Evolutionary conservation across 805 yeast species (phyloP).

Genomic region (Ogataea parapolymorpha): DNA sequence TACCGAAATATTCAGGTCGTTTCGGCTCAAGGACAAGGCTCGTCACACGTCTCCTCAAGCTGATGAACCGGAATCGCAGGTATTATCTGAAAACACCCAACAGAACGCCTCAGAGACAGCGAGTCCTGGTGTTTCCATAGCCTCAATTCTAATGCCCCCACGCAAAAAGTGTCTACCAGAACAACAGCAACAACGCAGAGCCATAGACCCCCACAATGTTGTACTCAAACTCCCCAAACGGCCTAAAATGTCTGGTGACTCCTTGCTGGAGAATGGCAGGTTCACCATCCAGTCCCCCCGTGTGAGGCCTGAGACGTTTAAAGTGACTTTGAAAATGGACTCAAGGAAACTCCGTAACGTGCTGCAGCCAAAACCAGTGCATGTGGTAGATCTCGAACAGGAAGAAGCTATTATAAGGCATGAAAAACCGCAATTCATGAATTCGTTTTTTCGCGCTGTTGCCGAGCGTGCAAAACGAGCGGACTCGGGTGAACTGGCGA

Average conservation of each 20-base stretch:
- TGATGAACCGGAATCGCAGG: no score
- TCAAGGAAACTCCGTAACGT: constrained; percentile 10
- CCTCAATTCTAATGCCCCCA: constrained; percentile 5
- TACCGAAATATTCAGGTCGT: constrained; percentile 19
- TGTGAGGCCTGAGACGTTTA: constrained; percentile 9
- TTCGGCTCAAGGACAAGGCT: constrained; percentile 10
- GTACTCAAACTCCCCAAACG: constrained; percentile 2
- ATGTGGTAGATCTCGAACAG: constrained; percentile 1
- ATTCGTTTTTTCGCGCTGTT: constrained; percentile 37
- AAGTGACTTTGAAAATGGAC: constrained; percentile 16
- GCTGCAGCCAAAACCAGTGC: neutral
- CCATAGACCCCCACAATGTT: constrained; percentile 6
- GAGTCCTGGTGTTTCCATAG: constrained; percentile 2
- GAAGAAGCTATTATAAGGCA: constrained; percentile 8
- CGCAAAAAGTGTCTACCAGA: neutral
- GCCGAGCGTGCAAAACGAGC: constrained; percentile 34
- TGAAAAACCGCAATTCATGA: constrained; percentile 7
- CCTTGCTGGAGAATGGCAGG: constrained; percentile 14
- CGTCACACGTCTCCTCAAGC: no score
- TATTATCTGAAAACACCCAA: neutral
- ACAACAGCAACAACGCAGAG: neutral
- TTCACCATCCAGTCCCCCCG: constrained; percentile 14
- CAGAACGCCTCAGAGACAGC: neutral
- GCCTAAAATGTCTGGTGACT: neutral
- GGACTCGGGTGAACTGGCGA: neutral